Evolutionary conservation across 208 protist species (phyloP), one percentile per base, ranked within the genome.

Genomic region (Leishmania arabica): DNA sequence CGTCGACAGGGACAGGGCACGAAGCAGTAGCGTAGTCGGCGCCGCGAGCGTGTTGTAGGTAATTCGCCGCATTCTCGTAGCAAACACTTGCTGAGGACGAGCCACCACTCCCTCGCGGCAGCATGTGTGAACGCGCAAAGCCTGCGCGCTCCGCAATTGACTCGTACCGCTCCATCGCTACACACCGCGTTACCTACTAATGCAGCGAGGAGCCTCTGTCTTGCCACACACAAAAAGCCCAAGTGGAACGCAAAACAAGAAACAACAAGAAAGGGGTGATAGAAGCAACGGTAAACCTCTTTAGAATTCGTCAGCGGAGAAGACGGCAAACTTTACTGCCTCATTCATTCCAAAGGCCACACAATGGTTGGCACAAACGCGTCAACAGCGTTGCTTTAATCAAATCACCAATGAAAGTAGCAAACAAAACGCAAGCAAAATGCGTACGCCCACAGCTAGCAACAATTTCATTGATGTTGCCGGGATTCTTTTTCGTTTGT

Each of bases 101-200:
- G 27, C 27, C 9, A 21, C 15, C 19, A 47, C 69, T 53, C 17
- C 9, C n/a, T 73, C n/a, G 45, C 8, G 17, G 45, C 40, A 31
- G 2, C n/a, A 42, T 17, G 0, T 27, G 3, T 17, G 53, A 40
- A 15, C 8, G 72, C 34, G 53, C 51, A 47, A 54, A 54, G 17
- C 53, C 51, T 62, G 53, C 4, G 34, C 19, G 31, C 34, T 27
- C 47, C n/a, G 27, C 51, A 21, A n/a, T 49, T 5, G 45, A 77
- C 49, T 77, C 58, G 45, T 72, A 77, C 34, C 19, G 71, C 17
- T 69, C 71, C 79, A 82, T 77, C 47, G 42, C 34, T 11, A 56
- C 11, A 75, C n/a, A 2, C 69, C 7, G 27, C 21, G 21, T 73
- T 17, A 27, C 34, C 27, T 27, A 19, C 51, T 5, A 37, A 45